Percentiles rank a stretch among this genome's conserved stretches.
Conservation (phyloP, 371 early-diverging fungal species). For the Umbelopsis sp. region DNA sequence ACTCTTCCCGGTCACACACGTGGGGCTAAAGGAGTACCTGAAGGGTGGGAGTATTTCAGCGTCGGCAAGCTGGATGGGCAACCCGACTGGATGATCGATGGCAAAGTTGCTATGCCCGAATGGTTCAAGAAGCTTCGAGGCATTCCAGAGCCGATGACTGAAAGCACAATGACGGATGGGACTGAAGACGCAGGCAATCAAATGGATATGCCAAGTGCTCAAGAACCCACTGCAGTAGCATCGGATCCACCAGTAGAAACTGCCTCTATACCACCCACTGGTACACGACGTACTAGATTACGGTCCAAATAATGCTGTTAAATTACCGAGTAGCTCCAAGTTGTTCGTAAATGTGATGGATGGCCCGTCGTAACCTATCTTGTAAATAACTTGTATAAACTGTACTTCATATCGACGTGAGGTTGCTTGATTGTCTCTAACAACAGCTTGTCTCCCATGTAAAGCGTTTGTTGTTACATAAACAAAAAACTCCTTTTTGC, state of each 20-base stretch:
- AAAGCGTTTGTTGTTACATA: too few relatives aligned
- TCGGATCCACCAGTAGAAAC: not conserved
- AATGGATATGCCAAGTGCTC: not conserved
- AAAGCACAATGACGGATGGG: not conserved
- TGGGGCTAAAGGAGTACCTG: constrained; percentile 46
- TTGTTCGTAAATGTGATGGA: not conserved
- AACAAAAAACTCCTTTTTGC: too few relatives aligned
- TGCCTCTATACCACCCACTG: not conserved
- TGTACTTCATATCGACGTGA: too few relatives aligned
- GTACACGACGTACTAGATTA: not conserved
- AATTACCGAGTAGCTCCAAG: not conserved
- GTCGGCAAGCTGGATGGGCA: constrained; percentile 11
- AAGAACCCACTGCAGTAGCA: not conserved
- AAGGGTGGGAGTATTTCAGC: constrained; percentile 31
- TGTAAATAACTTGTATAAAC: constrained; percentile 2
- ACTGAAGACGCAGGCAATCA: not conserved
- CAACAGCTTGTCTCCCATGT: too few relatives aligned
- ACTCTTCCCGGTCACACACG: constrained; percentile 21
- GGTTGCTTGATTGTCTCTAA: too few relatives aligned
- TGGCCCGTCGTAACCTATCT: too few relatives aligned
- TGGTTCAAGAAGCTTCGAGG: constrained; percentile 1
- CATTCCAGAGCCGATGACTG: not conserved
- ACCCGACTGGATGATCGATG: constrained; percentile 11
- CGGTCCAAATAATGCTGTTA: constrained; percentile 2
- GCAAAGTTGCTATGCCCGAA: not conserved